Evolutionary conservation across 495 filamentous ascomycete genomes (phyloP), one percentile per base, ranked within the genome.

Genomic region (Aspergillus asperescens): DNA sequence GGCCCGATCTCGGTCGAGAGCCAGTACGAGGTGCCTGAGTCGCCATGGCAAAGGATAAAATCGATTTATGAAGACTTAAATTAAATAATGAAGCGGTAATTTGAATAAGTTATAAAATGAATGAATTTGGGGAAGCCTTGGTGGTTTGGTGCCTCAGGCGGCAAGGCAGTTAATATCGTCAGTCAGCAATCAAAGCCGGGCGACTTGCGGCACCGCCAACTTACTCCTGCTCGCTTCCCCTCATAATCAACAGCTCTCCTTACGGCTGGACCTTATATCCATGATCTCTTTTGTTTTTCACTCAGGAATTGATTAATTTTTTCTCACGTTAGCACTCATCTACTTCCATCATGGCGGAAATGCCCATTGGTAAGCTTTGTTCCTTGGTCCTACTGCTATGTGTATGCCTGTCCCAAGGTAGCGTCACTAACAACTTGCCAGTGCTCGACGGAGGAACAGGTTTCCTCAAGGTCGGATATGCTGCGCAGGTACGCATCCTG

Each of bases 381-480:
- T 46, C 32, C 42, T 47, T 50, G 48, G 51, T 48, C 20, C 50
- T 55, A n/a, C 50, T 42, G 47, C 35, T 45, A 35, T 41, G 28
- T 41, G 28, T 51, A 52, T 48, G 44, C 50, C 49, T 56, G 28
- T 47, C 44, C 44, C 19, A 23, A 42, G 39, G 54, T 40, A 44
- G 46, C 52, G 57, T 54, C 43, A 54, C 42, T 54, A 66, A 62
- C 51, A 66, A 40, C 54, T 43, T 53, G 54, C 53, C 68, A 97
- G 93, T 98, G 66, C 91, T 98, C 81, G 93, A 98, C 82, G 94
- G 94, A 81, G 93, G 93, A 74, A 98, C 93, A 65, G 93, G 93
- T 70, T 99, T 97, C 82, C 86, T 97, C 70, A 99, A 99, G 75
- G 93, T 95, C 73, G 93, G 93, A 69, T 97, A 96, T 79, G 94